Evolutionary conservation across 257 asterid genomes (phyloP).

Genomic region (Dorcoceras hygrometricum): DNA sequence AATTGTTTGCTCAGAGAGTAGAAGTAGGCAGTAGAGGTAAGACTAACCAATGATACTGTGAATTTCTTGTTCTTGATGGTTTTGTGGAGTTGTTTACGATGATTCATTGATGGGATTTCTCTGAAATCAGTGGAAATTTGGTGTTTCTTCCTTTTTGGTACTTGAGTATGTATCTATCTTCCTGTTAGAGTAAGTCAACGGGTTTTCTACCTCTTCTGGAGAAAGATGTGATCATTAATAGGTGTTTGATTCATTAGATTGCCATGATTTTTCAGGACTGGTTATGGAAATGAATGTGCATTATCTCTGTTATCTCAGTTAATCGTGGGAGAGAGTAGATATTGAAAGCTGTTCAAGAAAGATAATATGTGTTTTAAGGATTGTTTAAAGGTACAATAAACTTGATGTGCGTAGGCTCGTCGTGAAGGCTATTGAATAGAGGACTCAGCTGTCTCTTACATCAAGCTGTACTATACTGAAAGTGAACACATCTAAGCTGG

Average conservation of each 20-base stretch:
- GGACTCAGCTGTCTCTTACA: background rate
- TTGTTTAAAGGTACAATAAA: background rate
- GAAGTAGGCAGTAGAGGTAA: constrained; percentile 2
- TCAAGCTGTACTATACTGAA: constrained; percentile 2
- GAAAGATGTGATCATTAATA: background rate
- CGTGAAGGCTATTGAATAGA: background rate
- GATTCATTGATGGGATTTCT: background rate
- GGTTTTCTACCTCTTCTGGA: constrained; percentile 4
- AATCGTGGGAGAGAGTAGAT: background rate
- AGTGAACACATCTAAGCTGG: background rate
- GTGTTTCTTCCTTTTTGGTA: no score
- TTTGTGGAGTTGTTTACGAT: background rate
- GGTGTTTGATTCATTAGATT: background rate
- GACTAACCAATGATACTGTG: constrained; percentile 26
- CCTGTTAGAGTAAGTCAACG: constrained; percentile 4
- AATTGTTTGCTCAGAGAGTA: background rate
- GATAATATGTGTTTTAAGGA: no score
- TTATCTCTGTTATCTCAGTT: constrained; percentile 3
- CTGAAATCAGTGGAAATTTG: background rate
- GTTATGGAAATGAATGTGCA: constrained; percentile 2
- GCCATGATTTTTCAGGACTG: constrained; percentile 23
- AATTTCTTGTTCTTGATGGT: constrained; percentile 22
- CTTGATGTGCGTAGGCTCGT: background rate
- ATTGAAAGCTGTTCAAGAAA: background rate
- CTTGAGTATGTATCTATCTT: background rate